phyloP scores from a whole-genome alignment of 192 early-diverging fungal species.

The Geranomyces variabilis region DNA sequence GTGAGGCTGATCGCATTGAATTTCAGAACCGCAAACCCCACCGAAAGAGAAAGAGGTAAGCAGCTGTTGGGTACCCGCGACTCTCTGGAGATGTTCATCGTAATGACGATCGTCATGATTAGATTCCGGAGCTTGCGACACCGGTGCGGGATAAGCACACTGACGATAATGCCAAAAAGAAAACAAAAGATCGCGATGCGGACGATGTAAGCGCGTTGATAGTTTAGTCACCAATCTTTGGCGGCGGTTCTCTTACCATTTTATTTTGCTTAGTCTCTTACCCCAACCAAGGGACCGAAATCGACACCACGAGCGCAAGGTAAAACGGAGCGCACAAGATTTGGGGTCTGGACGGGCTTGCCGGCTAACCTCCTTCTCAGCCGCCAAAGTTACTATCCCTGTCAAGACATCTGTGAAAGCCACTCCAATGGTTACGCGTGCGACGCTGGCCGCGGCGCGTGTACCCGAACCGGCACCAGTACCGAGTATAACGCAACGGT shows the following conservation, averaged over 20 bases:
- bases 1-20: neutral
- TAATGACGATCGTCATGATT: neutral
- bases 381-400: neutral
- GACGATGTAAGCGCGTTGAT: slow-evolving; percentile 8
- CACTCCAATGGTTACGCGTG: neutral
- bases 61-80: no score
- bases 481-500: slow-evolving; percentile 33
- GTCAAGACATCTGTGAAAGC: slow-evolving; percentile 39
- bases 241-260: neutral
- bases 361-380: neutral
- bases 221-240: neutral
- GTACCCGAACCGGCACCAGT: slow-evolving; percentile 23
- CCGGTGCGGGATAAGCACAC: slow-evolving; percentile 23
- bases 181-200: slow-evolving; percentile 16
- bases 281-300: slow-evolving; percentile 21
- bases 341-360: neutral
- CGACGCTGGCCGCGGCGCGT: slow-evolving; percentile 6
- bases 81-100: neutral
- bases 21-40: slow-evolving; percentile 33
- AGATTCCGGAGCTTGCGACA: slow-evolving; percentile 11
- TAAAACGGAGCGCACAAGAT: neutral
- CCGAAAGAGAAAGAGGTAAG: slow-evolving; percentile 39
- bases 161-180: slow-evolving; percentile 14
- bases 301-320: slow-evolving; percentile 1
- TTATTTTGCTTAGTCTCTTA: neutral